Conservation (phyloP, 2,329 filamentous ascomycete species). For the Teratosphaeria pseudoeucalypti region DNA sequence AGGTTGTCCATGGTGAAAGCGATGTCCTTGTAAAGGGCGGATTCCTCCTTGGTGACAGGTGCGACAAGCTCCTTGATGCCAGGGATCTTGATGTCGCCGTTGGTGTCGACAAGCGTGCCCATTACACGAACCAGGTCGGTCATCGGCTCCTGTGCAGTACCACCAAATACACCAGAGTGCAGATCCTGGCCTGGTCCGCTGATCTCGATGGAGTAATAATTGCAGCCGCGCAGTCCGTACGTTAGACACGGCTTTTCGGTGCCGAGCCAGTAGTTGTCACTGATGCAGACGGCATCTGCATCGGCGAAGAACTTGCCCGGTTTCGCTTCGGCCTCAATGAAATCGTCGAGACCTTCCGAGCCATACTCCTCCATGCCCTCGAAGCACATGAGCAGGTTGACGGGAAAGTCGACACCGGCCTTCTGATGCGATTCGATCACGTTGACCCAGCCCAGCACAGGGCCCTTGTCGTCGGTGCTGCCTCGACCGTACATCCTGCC, state of each 20-base stretch:
- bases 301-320: slow-evolving; percentile 75
- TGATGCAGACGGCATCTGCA: slow-evolving; percentile 93
- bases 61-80: slow-evolving; percentile 91
- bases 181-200: slow-evolving; percentile 87
- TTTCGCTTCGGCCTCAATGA: slow-evolving; percentile 84
- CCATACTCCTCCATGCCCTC: slow-evolving; percentile 99
- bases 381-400: slow-evolving; percentile 98
- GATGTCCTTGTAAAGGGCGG: slow-evolving; percentile 77
- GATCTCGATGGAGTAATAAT: slow-evolving; percentile 90
- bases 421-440: slow-evolving; percentile 96
- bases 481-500: slow-evolving; percentile 94
- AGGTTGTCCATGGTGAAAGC: slow-evolving; percentile 94
- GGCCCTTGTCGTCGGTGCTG: slow-evolving; percentile 95
- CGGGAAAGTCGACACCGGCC: slow-evolving; percentile 85
- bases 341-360: slow-evolving; percentile 88
- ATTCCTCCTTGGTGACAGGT: slow-evolving; percentile 75
- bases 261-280: slow-evolving; percentile 99
- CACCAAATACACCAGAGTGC: slow-evolving; percentile 94
- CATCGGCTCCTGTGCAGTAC: slow-evolving; percentile 96
- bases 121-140: slow-evolving; percentile 82
- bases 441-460: slow-evolving; percentile 93
- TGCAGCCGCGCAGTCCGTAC: slow-evolving; percentile 92
- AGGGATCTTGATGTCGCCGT: slow-evolving; percentile 90
- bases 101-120: slow-evolving; percentile 71
- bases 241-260: slow-evolving; percentile 98